Conservation (phyloP, 345 rosid species). For the Corymbia maculata region DNA sequence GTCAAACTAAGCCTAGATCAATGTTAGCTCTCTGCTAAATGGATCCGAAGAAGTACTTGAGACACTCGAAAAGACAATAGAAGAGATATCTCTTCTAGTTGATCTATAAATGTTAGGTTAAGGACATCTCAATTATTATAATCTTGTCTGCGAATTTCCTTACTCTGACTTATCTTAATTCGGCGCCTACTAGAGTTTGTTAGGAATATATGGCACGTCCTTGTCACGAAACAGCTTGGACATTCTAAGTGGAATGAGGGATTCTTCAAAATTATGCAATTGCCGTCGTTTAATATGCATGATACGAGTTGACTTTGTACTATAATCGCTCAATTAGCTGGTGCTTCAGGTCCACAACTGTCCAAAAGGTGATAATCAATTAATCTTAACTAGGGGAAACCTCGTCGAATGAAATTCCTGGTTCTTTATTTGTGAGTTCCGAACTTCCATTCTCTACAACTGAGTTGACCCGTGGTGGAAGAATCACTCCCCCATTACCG, state of each 20-base stretch:
- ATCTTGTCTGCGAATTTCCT: not conserved
- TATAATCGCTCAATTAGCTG: not conserved
- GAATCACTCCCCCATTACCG: not conserved
- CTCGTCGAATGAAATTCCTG: not conserved
- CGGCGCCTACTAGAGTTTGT: not conserved
- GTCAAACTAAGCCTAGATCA: not conserved
- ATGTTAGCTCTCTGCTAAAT: not conserved
- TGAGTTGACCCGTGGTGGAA: not conserved
- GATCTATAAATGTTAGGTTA: accelerated
- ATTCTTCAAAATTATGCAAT: not conserved
- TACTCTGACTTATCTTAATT: not conserved
- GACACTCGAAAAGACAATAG: not conserved
- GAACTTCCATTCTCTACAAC: not conserved
- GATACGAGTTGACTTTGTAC: not conserved
- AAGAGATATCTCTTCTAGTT: not conserved
- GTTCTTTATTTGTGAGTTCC: not conserved
- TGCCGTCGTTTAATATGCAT: not conserved
- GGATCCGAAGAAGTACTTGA: not conserved
- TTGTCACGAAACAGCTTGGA: not conserved
- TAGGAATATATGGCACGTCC: not conserved
- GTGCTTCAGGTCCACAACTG: not conserved
- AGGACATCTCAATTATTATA: not conserved
- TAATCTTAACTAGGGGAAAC: too few species aligned
- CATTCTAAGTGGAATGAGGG: not conserved
- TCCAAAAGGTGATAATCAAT: not conserved